A percentile compares a stretch with the other conserved stretches of the same genome.
Conservation (phyloP, 331 rosid species). For the Malus hybrid region DNA sequence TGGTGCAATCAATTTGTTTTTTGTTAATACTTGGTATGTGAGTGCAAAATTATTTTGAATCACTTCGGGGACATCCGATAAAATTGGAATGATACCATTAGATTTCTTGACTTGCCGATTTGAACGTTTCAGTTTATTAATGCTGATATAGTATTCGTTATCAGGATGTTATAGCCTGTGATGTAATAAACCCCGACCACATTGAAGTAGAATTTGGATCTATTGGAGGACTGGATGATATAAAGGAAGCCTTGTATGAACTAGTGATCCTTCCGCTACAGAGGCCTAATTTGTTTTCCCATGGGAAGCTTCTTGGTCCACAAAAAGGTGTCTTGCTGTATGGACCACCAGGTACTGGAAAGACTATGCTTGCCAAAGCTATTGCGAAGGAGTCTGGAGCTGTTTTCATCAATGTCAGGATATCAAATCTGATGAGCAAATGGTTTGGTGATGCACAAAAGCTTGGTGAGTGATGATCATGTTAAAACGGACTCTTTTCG, state of each 20-base stretch:
- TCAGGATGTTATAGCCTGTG: constrained; percentile 95
- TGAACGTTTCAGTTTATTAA: no score
- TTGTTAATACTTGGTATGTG: not conserved
- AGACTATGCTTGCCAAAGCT: constrained; percentile 99
- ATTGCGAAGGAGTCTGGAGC: constrained; percentile 97
- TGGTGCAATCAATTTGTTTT: not conserved
- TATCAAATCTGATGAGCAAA: constrained; percentile 98
- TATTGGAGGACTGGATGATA: constrained; percentile 81
- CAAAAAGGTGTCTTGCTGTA: constrained; percentile 89
- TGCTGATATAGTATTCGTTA: not conserved
- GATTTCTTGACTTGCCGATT: not conserved
- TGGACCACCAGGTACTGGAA: constrained; percentile 99
- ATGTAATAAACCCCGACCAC: constrained; percentile 93
- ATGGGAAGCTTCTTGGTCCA: constrained; percentile 93
- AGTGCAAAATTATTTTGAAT: not conserved
- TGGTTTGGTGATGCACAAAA: constrained; percentile 99
- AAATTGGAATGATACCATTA: not conserved
- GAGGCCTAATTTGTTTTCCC: constrained; percentile 79
- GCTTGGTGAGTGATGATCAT: constrained; percentile 60
- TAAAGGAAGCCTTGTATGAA: constrained; percentile 77
- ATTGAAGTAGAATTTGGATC: constrained; percentile 80
- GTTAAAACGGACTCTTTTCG: not conserved
- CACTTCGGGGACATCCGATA: not conserved
- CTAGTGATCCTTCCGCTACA: constrained; percentile 85
- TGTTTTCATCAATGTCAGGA: constrained; percentile 82